Evolutionary conservation across 2,329 filamentous ascomycete genomes (phyloP), one percentile per base, ranked within the genome.

Genomic region (Endoconidiophora polonica): DNA sequence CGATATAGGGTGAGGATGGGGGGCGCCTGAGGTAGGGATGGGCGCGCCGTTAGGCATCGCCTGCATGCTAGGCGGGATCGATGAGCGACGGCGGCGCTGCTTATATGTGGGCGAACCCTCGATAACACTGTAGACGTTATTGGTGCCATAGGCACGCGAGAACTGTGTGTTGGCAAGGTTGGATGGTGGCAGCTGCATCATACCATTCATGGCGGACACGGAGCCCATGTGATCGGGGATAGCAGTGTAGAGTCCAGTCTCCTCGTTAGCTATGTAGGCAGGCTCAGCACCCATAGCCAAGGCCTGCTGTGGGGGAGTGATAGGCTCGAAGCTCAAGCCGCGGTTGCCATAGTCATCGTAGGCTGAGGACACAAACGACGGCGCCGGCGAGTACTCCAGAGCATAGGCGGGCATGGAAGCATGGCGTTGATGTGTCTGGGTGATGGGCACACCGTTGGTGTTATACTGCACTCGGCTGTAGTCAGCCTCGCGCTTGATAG

Each of bases 91-190:
- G 64, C 91, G 78, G 59, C 91, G 79, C 71, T 96, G 91, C 76
- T 98, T 98, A 71, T 98, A 98, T 37, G 91, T 96, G 10, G 91
- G 91, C 24, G 91, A 98, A 45, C 91, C 91, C 69, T 98, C 91
- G 61, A 96, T 91, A 46, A 94, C 88, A 45, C 86, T 90, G 70
- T 94, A 95, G 58, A 91, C 84, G 63, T 86, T 94, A 65, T 81
- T 83, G 48, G 70, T 63, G 53, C 73, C 74, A 57, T 86, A 86
- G 29, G 81, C 77, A 43, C 83, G 79, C 23, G 81, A 77, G 66
- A 86, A 95, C 60, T 88, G 84, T 45, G 81, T 77, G 26, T 81
- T 84, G 49, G 81, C 77, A 54, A 95, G 67, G 65, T 90, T 91
- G 12, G 87, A 87, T 3, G 84, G 83, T 16, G 87, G 87, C 43